Evolutionary conservation across 2,329 filamentous ascomycete genomes (phyloP), one percentile per base, ranked within the genome.

Genomic region (Fusarium albidum): DNA sequence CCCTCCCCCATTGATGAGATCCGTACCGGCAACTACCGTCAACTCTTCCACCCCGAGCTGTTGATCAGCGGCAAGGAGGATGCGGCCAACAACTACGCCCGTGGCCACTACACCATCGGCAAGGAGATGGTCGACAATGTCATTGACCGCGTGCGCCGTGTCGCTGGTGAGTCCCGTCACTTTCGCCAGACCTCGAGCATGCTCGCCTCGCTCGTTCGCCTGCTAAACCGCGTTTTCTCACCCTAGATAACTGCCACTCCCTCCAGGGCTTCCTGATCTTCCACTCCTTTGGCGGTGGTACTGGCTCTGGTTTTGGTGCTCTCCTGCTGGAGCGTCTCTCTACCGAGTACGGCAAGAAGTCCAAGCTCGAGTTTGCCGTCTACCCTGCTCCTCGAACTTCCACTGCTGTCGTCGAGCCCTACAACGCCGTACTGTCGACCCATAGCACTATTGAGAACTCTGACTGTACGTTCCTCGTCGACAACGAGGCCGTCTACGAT

Each of bases 371-470:
- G 75, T 89, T 90, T 69, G 82, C 86, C 67, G 84, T 90, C 55
- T 90, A 90, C 78, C 87, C 87, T 61, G 83, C 87, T 48, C 87
- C 87, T 56, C 84, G 85, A 55, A 84, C 88, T 60, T 88, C 87
- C 35, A 89, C 86, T 32, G 84, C 87, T 34, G 86, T 90, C 50
- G 87, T 90, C 49, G 87, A 90, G 79, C 87, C 87, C 26, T 90
- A 90, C 80, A 90, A 90, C 67, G 86, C 87, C 56, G 86, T 90
- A 52, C 79, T 90, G 59, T 88, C 87, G 38, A 90, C 87, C 50
- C 87, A 90, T 79, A 89, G 85, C 80, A 90, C 87, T 55, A 88
- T 90, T 57, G 87, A 90, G 80, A 87, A 90, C 79, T 85, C 87
- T n/a, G 87, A 90, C 78, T 90, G 87, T 73, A 89, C 87, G n/a